phyloP scores from a whole-genome alignment of 2,329 filamentous ascomycete species.

The Trichoderma sp. region DNA sequence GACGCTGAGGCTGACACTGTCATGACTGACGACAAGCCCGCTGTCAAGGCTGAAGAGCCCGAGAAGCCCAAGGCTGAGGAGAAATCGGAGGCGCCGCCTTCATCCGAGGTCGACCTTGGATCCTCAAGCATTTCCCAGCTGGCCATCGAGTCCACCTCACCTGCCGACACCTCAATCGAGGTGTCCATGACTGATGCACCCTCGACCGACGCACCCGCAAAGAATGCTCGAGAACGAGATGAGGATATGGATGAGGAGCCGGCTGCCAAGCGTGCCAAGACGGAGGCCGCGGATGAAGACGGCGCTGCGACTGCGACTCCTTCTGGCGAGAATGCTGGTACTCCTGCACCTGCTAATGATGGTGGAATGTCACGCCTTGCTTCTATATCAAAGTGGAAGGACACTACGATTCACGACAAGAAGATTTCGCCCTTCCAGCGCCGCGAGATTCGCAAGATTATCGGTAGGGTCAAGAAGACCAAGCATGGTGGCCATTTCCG shows the following conservation, averaged over 20 bases:
- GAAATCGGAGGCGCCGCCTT: conserved; percentile 27
- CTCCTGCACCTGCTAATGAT: conserved; percentile 25
- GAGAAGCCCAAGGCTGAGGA: conserved; percentile 24
- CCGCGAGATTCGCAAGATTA: conserved; percentile 63
- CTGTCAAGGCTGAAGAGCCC: conserved; percentile 27
- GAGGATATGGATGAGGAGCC: conserved; percentile 68
- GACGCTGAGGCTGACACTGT: conserved; percentile 28
- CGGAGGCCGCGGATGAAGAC: conserved; percentile 56
- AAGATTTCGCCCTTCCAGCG: conserved; percentile 61
- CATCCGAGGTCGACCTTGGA: conserved; percentile 39
- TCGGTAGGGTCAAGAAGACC: conserved; percentile 82
- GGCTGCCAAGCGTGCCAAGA: conserved; percentile 77
- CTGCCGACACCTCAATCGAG: conserved; percentile 40
- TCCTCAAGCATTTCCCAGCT: conserved; percentile 43
- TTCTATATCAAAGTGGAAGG: conserved; percentile 42
- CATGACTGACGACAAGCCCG: conserved; percentile 32
- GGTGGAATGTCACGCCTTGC: conserved; percentile 27
- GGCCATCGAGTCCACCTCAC: conserved; percentile 39
- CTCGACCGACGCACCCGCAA: conserved; percentile 43
- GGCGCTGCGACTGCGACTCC: conserved; percentile 24
- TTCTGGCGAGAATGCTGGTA: conserved; percentile 25
- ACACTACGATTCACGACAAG: conserved; percentile 46
- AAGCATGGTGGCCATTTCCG: conserved; percentile 76
- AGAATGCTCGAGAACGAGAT: conserved; percentile 74
- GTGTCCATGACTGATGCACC: conserved; percentile 58